Evolutionary conservation across 257 asterid species (phyloP), one percentile per base, ranked within the genome.

Genomic region (Lycium ferocissimum): DNA sequence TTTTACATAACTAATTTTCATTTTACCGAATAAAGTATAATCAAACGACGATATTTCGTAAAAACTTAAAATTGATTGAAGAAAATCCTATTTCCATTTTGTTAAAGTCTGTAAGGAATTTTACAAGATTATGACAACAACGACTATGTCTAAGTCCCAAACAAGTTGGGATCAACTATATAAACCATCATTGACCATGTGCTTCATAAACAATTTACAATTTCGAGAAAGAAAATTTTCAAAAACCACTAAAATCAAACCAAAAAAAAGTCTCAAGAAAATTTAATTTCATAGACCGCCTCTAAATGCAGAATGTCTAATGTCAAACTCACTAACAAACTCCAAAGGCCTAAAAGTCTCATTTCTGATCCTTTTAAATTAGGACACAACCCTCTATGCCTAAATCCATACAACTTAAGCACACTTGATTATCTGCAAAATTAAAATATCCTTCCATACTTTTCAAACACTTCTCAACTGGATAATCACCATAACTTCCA

Each of bases 341-440:
- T 78, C 89, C 75, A 88, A 66, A 58, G 88, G 91, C 83, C 80
- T 79, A 76, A n/a, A 82, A 2, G 95, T 91, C 65, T 96, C 99
- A 73, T 94, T 96, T 89, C 98, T 89, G 57, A 96, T 90, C 93
- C 96, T 91, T 92, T 94, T 96, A 81, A 96, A 87, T 70, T 94
- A 3, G 99, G 97, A 87, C 98, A 94, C 83, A 93, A 93, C 94
- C 99, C 99, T 86, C 92, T 90, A 86, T 96, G 99, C 92, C 92
- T 93, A 89, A 94, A 94, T 78, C 99, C 99, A 83, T 96, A 96
- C 91, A 96, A 84, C 85, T 91, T 91, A 69, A 96, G 85, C 54
- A 96, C 54, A 96, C 95, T 84, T 96, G 99, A 88, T 96, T 93
- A 85, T 96, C 99, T 0, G 98, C 99, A 86, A 96, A 93, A 91